A percentile compares a stretch with the other conserved stretches of the same genome.
These are phyloP conservation scores for Phytophthora megakarya DNA, from an alignment of 352 stramenopile species.

Conservation along the genomic window DNA sequence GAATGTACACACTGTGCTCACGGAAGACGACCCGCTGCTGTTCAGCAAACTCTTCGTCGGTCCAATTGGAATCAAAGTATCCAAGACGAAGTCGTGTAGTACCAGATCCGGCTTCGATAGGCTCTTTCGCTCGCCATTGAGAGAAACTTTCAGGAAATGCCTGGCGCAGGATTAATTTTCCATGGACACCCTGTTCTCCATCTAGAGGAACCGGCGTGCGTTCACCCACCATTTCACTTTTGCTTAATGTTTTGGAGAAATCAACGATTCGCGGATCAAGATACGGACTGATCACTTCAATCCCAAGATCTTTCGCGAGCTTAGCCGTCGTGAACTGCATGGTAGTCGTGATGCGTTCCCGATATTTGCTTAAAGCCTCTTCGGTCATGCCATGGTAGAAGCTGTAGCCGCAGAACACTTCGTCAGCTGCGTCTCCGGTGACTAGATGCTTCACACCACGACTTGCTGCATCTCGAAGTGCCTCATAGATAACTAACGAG, in stretches of 20 bases:
- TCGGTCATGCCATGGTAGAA: slow-evolving; percentile 82
- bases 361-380: slow-evolving; percentile 64
- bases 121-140: slow-evolving; percentile 88
- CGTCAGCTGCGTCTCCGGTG: slow-evolving; percentile 86
- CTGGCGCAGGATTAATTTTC: slow-evolving; percentile 86
- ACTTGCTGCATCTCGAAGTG: slow-evolving; percentile 54
- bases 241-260: slow-evolving; percentile 68
- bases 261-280: slow-evolving; percentile 67
- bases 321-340: slow-evolving; percentile 85
- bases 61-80: slow-evolving; percentile 61
- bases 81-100: slow-evolving; percentile 70
- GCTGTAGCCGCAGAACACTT: slow-evolving; percentile 88
- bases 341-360: slow-evolving; percentile 69
- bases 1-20: slow-evolving; percentile 57
- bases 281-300: slow-evolving; percentile 81
- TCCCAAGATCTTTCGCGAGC: slow-evolving; percentile 63
- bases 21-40: slow-evolving; percentile 39
- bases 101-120: slow-evolving; percentile 85
- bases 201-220: slow-evolving; percentile 61
- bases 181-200: slow-evolving; percentile 49
- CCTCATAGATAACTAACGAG: slow-evolving; percentile 82
- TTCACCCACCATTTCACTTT: slow-evolving; percentile 68
- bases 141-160: slow-evolving; percentile 84
- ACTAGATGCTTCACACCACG: slow-evolving; percentile 68
- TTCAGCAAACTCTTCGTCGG: slow-evolving; percentile 41